Evolutionary conservation across 1,284 basidiomycete genomes (phyloP).

Genomic region (Takashimella koratensis): DNA sequence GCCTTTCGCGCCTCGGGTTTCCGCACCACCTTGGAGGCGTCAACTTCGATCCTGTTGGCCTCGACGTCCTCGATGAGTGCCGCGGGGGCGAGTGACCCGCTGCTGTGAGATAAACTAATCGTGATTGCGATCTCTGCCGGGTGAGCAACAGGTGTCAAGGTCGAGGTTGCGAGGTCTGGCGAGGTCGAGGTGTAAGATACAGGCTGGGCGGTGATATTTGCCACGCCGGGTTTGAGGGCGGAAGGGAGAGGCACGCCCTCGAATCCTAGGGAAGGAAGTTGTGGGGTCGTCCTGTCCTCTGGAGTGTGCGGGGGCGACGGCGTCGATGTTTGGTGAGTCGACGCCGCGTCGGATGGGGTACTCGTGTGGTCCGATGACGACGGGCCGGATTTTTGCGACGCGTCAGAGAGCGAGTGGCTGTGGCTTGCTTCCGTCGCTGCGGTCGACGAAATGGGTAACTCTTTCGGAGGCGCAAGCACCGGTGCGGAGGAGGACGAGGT

Average conservation of each 20-base stretch:
- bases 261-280: conserved; percentile 11
- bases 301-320: conserved; percentile 43
- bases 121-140: neutral
- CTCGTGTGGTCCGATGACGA: conserved; percentile 38
- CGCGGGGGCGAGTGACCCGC: conserved; percentile 7
- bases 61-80: conserved; percentile 8
- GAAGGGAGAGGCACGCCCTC: conserved; percentile 10
- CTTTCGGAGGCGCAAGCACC: conserved; percentile 7
- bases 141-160: neutral
- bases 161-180: too few species aligned
- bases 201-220: too few species aligned
- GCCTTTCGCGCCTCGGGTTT: conserved; percentile 11
- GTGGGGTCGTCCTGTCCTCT: conserved; percentile 17
- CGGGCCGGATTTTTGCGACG: conserved; percentile 16
- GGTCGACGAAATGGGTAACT: neutral
- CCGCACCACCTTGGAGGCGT: neutral
- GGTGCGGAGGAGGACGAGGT: conserved; percentile 24
- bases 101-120: neutral
- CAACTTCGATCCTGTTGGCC: neutral
- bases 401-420: conserved; percentile 10
- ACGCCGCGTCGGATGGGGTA: conserved; percentile 43
- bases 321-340: conserved; percentile 40
- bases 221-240: too few species aligned
- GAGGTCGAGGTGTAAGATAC: too few species aligned
- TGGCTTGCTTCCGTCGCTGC: neutral